Evolutionary conservation across 306 rosid species (phyloP), one percentile per base, ranked within the genome.

Genomic region (Hippophae rhamnoides): DNA sequence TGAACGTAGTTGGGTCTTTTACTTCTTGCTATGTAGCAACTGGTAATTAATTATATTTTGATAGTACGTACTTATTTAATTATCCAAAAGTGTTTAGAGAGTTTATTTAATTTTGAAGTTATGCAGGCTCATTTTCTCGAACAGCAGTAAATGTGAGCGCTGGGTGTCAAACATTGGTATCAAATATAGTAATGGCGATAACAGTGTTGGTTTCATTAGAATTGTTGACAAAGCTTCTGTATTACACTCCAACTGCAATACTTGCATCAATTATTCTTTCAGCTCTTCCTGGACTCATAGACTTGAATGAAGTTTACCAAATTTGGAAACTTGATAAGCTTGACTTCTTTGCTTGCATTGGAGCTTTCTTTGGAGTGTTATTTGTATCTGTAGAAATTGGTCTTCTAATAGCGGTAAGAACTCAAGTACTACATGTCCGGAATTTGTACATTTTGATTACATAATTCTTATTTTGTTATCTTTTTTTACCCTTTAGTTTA

Each of bases 21-120:
- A 85, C 96, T 61, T 92, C 98, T 7, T 92, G 96, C 76, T 92
- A 85, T 67, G 84, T 84, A 49, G 92, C 98, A 52, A 87, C 95
- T 46, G 97, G 97, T 86, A 80, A 55, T 14, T 53, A 6, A 42
- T 38, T 61, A 47, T 46, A 49, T 49, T 5, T 6, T 48, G 5
- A 49, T 49, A 12, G 7, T 5, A 12, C 8, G 7, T 5, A 12
- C 8, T 12, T 13, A n/a, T 0, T 49, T 14, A 13, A 5, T 47
- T 49, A 13, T 49, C 14, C 53, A 5, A 49, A 49, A 47, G 5
- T 13, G 13, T 18, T 18, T 18, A 0, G 23, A 18, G 23, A 18
- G 1, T 18, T 18, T 18, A 18, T 18, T 18, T 18, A 18, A 18
- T 18, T 3, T 46, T 3, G 6, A 12, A 12, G 3, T 47, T 58